These are phyloP conservation scores for Mytilinidion resinicola DNA, from an alignment of 495 filamentous ascomycete genomes.

Conservation along the genomic window DNA sequence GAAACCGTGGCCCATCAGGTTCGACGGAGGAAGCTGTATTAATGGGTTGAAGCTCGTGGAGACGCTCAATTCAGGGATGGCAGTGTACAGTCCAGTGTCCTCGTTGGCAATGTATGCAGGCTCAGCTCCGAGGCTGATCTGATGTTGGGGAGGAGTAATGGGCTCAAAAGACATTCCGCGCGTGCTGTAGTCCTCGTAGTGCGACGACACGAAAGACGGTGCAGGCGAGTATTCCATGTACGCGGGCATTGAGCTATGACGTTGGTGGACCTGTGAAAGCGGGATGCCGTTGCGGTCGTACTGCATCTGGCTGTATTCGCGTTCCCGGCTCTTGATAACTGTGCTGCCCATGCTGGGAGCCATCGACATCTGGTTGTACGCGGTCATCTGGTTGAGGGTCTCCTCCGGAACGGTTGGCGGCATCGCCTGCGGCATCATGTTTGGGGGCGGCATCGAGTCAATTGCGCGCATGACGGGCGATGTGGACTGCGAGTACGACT, in stretches of 20 bases:
- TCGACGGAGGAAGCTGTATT: slow-evolving; percentile 87
- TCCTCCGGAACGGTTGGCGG: slow-evolving; percentile 71
- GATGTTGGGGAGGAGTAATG: slow-evolving; percentile 88
- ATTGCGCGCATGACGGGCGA: slow-evolving; percentile 83
- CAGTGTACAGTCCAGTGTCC: slow-evolving; percentile 90
- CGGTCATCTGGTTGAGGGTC: slow-evolving; percentile 61
- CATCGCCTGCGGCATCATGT: slow-evolving; percentile 66
- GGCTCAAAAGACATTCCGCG: slow-evolving; percentile 94
- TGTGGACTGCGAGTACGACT: slow-evolving; percentile 57
- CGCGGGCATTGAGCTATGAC: slow-evolving; percentile 93
- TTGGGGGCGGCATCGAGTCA: slow-evolving; percentile 79
- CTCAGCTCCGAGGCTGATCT: slow-evolving; percentile 68
- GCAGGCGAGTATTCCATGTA: slow-evolving; percentile 98
- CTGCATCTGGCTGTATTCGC: slow-evolving; percentile 65
- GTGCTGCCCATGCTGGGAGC: slow-evolving; percentile 47
- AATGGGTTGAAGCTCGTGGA: slow-evolving; percentile 65
- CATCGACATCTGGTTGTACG: slow-evolving; percentile 38
- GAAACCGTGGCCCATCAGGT: slow-evolving; percentile 70
- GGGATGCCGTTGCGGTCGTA: slow-evolving; percentile 90
- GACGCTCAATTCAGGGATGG: slow-evolving; percentile 70
- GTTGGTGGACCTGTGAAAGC: slow-evolving; percentile 71
- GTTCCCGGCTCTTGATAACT: slow-evolving; percentile 70
- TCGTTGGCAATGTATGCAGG: slow-evolving; percentile 97
- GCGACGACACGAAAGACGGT: slow-evolving; percentile 93
- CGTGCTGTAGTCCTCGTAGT: slow-evolving; percentile 95